phyloP scores from a whole-genome alignment of 1,284 basidiomycete species.

The Ustanciosporium gigantosporum region DNA sequence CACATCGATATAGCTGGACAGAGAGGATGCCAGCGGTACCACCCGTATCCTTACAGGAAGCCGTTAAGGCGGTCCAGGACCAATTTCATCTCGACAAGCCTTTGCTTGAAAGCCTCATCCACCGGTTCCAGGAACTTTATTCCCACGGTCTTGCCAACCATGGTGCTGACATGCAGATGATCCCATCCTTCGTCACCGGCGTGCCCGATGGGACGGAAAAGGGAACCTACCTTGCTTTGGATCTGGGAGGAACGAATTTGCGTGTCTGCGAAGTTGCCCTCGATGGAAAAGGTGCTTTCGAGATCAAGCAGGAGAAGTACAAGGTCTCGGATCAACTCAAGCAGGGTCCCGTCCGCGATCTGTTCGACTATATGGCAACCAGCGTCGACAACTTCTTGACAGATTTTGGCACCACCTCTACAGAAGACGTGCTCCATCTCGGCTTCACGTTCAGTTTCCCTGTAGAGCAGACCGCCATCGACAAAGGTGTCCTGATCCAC shows the following conservation, averaged over 20 bases:
- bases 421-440: slow-evolving; percentile 59
- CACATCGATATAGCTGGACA: no score
- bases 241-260: slow-evolving; percentile 56
- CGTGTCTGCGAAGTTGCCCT: slow-evolving; percentile 91
- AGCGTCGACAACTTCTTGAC: slow-evolving; percentile 92
- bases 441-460: slow-evolving; percentile 81
- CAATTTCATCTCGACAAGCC: slow-evolving; percentile 42
- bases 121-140: slow-evolving; percentile 47
- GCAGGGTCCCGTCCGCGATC: slow-evolving; percentile 41
- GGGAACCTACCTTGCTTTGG: slow-evolving; percentile 56
- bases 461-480: slow-evolving; percentile 91
- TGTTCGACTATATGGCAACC: slow-evolving; percentile 82
- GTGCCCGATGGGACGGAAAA: slow-evolving; percentile 52
- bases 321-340: slow-evolving; percentile 55
- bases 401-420: slow-evolving; percentile 65
- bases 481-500: slow-evolving; percentile 74
- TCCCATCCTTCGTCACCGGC: slow-evolving; percentile 55
- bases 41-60: slow-evolving; percentile 25
- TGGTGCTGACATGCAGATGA: slow-evolving; percentile 57
- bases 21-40: slow-evolving; percentile 42
- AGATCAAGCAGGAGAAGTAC: slow-evolving; percentile 67
- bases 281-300: slow-evolving; percentile 84
- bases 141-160: slow-evolving; percentile 44
- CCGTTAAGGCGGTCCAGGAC: slow-evolving; percentile 30
- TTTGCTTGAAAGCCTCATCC: slow-evolving; percentile 34